Evolutionary conservation across 306 rosid genomes (phyloP), one percentile per base, ranked within the genome.

Genomic region (Castanospermum australe): DNA sequence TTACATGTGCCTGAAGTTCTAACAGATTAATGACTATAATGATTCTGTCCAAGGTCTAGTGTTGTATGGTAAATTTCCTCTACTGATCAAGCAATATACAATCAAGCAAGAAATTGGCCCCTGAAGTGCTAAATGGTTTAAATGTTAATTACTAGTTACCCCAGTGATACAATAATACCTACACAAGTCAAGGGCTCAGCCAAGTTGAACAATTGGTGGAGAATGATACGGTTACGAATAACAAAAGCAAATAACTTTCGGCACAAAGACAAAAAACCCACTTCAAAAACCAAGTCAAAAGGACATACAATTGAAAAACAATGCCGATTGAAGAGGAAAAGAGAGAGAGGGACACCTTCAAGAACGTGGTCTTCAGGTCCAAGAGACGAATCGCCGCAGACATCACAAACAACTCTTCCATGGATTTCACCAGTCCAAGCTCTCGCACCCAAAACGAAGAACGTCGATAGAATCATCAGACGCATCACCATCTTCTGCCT

Each of bases 361-460:
- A 95, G 91, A 72, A 90, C 83, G 81, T 95, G 94, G 21, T 92
- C 98, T 83, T 95, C 98, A 54, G 99, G 98, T 62, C 99, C 96
- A 41, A 92, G 75, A 32, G 96, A 86, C 76, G 98, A 91, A 85
- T 95, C 99, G 6, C 90, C 94, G 54, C 98, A 95, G 67, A 91
- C 93, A 83, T 92, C 98, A 81, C 98, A 95, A 77, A 92, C 83
- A 76, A 95, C 99, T 77, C 94, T 83, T 74, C 99, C 98, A 80
- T 91, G 94, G 83, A 95, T 91, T 92, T 93, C 97, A 73, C 99
- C 99, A 0, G 97, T 95, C 99, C 99, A 95, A 76, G 81, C 96
- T 65, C 81, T 85, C n/a, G 76, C 90, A 22, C 81, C 78, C 51
- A 69, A 79, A 30, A 59, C 77, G 73, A 81, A 83, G 21, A 86